Evolutionary conservation across 352 stramenopile genomes (phyloP).

Genomic region (Thraustochytrium striatum): DNA sequence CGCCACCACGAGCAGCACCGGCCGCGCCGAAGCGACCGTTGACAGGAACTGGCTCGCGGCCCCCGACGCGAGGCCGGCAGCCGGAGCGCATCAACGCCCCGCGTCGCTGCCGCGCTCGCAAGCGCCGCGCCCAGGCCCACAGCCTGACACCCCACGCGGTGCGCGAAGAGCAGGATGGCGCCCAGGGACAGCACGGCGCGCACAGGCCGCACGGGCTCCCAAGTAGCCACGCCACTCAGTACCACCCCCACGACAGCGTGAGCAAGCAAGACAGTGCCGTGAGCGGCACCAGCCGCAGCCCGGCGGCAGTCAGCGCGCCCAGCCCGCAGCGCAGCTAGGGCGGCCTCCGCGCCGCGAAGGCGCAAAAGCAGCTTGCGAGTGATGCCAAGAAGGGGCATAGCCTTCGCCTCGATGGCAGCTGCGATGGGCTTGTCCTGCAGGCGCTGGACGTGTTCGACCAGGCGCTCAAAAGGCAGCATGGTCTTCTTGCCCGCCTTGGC

Average conservation of each 20-base stretch:
- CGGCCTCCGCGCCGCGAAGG: not conserved
- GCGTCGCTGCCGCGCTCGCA: too few relatives aligned
- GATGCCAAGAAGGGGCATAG: not conserved
- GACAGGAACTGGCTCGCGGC: not conserved
- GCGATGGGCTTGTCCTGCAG: not conserved
- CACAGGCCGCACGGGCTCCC: not conserved
- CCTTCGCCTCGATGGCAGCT: not conserved
- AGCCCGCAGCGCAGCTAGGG: not conserved
- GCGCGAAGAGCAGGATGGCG: not conserved
- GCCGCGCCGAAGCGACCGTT: not conserved
- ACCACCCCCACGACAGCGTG: not conserved
- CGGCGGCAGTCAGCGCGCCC: not conserved
- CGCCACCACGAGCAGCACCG: not conserved
- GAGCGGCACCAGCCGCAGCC: not conserved
- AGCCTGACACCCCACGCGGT: not conserved
- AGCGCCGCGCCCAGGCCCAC: not conserved
- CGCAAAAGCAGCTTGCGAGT: conserved; percentile 15
- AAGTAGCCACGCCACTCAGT: not conserved
- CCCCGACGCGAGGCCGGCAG: too few relatives aligned
- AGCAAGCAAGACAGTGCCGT: not conserved
- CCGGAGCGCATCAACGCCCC: too few relatives aligned
- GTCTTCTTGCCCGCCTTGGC: not conserved
- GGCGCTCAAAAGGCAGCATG: not conserved
- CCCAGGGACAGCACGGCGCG: not conserved
- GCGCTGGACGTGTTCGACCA: conserved; percentile 14